Evolutionary conservation across 2,329 filamentous ascomycete genomes (phyloP), one percentile per base, ranked within the genome.

Genomic region (Chaetomiaceae sp.): DNA sequence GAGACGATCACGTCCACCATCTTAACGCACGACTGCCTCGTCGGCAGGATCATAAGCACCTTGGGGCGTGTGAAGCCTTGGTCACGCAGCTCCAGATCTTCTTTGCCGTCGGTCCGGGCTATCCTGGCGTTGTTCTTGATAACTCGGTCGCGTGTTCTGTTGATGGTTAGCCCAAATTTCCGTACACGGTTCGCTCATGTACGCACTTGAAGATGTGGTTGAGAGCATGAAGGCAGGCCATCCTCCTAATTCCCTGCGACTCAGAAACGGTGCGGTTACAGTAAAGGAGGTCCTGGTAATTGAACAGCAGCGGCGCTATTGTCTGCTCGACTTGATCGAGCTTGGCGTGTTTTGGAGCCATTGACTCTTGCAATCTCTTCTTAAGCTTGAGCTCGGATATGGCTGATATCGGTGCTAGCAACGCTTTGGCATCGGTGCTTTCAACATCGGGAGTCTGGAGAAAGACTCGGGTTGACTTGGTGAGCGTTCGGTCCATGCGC

Each of bases 51-150:
- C 64, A 97, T 87, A 17, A 98, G 76, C 6, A 96, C 84, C 62
- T 97, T 97, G 7, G 93, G 93, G 5, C 93, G 76, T 0, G 91
- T 96, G 65, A 96, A 98, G 0, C 93, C 93, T 66, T 98, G 93
- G 56, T 98, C 93, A 53, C 89, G 81, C 15, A 89, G 72, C 55
- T 95, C 88, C 4, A 86, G 68, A 30, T 86, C 83, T 14, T 76
- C 69, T 30, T 74, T 74, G 9, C 77, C 75, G 4, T 79, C 74
- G 44, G 84, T 79, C 56, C 82, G 83, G 9, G 84, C 73, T 10
- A 95, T 68, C 53, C 83, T 87, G 44, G 86, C 79, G 60, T 90
- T 97, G 68, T 97, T 94, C 66, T 95, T 97, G 50, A 97, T 78
- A 0, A 97, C 86, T 24, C 83, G 80, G 60, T 97, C 91, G 54